Evolutionary conservation across 768 basidiomycete species (phyloP), one percentile per base, ranked within the genome.

Genomic region (Auricularia cornea): DNA sequence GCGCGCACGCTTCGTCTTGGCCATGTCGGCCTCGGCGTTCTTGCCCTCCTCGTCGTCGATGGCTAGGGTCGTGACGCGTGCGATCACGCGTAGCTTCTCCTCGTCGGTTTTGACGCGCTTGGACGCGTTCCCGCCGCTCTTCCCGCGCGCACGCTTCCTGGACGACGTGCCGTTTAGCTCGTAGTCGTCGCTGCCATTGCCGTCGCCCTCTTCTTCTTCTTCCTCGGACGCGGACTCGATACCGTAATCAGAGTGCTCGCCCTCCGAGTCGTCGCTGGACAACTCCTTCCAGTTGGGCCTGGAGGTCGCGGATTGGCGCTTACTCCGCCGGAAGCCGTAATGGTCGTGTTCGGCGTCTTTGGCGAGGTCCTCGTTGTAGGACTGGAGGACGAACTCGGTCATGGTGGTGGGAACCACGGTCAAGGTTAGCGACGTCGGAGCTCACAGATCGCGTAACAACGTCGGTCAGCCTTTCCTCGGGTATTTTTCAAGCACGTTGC

Each of bases 1-100:
- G 30, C 32, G 33, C 62, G 33, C 18, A 62, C 62, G 38, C 10
- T 28, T 57, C 32, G 54, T 23, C 11, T 40, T 23, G 28, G 54
- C 54, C 26, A 26, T 16, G 54, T 57, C 30, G 54, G 28, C 26
- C 69, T 57, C 54, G 54, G 62, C 33, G 11, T 40, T 16, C 26
- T 35, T 56, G 11, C 38, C 62, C 14, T 30, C 52, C 29, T 56
- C 54, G 29, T 30, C 52, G 32, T 56, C 54, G 16, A 40, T 59
- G 5, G 62, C 62, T 3, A 62, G 44, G 33, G 20, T 57, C 3
- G 38, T 11, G 20, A 62, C 52, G 26, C 54, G 54, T 12, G 54
- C 54, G 30, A 26, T 29, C 11, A 29, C 11, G 16, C 28, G 51
- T 20, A 52, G 51, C 51, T 52, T 52, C 6, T 28, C 28, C 26